phyloP scores from a whole-genome alignment of 2,329 filamentous ascomycete species.

The Ilyonectria mors-panacis region DNA sequence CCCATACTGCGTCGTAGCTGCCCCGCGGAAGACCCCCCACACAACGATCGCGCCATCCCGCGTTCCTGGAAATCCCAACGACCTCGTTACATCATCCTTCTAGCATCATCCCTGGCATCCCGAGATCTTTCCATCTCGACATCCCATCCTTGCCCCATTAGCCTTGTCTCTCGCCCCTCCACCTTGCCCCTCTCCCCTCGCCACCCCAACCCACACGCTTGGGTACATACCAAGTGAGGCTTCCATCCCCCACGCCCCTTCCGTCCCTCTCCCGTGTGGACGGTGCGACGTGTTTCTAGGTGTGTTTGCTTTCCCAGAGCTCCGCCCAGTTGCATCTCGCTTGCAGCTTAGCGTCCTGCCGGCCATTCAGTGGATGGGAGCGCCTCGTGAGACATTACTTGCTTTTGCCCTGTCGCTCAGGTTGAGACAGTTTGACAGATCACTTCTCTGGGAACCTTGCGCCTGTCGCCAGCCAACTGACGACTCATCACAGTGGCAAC shows the following conservation, averaged over 20 bases:
- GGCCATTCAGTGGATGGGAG: background rate
- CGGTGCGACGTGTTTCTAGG: background rate
- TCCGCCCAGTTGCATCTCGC: background rate
- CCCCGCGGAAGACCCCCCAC: constrained; percentile 33
- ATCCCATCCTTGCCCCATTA: background rate
- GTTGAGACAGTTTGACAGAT: constrained; percentile 28
- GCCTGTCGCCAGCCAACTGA: constrained; percentile 32
- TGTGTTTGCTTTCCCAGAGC: constrained; percentile 8
- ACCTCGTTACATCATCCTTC: constrained; percentile 18
- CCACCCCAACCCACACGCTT: constrained; percentile 5
- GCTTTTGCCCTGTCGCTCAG: constrained; percentile 14
- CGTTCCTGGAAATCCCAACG: constrained; percentile 37
- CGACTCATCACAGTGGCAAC: constrained; percentile 36
- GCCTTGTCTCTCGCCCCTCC: background rate
- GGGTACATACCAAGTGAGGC: constrained; percentile 15
- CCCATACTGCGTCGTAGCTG: background rate
- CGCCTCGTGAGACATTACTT: constrained; percentile 16
- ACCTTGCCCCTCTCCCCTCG: background rate
- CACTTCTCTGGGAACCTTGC: constrained; percentile 35
- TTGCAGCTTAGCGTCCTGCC: background rate
- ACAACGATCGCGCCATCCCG: constrained; percentile 43
- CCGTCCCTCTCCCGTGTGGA: constrained; percentile 7
- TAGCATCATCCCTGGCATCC: constrained; percentile 17
- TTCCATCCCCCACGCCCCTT: constrained; percentile 6
- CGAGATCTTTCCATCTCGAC: constrained; percentile 15